These are phyloP conservation scores for Phaffia australis DNA, from an alignment of 768 basidiomycete genomes.

Conservation along the genomic window DNA sequence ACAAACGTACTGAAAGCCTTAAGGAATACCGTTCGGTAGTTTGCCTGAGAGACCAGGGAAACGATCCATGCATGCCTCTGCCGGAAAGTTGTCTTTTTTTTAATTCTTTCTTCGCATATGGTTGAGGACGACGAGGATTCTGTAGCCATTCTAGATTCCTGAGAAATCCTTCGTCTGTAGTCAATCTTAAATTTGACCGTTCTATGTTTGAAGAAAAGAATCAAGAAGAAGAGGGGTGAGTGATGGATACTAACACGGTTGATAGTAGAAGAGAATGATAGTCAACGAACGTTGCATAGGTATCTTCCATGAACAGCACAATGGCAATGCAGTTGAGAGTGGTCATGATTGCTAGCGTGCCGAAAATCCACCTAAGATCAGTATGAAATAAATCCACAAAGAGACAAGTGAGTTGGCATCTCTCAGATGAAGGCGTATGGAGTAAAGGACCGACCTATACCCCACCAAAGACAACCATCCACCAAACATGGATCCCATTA, in stretches of 20 bases:
- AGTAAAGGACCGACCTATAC: background rate
- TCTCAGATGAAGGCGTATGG: background rate
- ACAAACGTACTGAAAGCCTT: conserved; percentile 22
- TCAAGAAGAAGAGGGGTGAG: background rate
- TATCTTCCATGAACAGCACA: conserved; percentile 10
- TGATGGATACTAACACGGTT: background rate
- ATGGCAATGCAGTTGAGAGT: conserved; percentile 1
- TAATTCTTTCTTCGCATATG: background rate
- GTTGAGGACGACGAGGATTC: background rate
- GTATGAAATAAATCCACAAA: background rate
- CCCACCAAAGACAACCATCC: conserved; percentile 13
- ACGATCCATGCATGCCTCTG: conserved; percentile 14
- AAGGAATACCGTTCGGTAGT: conserved; percentile 12
- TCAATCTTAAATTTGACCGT: conserved; percentile 16
- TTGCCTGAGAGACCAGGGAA: conserved; percentile 1
- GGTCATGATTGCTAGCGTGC: conserved; percentile 16
- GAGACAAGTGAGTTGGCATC: background rate
- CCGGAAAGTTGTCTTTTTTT: background rate
- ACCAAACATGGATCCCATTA: conserved; percentile 13
- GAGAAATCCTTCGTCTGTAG: background rate
- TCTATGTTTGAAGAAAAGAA: background rate
- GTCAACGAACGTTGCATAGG: conserved; percentile 17
- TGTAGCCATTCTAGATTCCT: background rate
- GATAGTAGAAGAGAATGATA: background rate
- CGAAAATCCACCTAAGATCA: conserved; percentile 20